A percentile compares a stretch with the other conserved stretches of the same genome.
These are phyloP conservation scores for Porcisia hertigi DNA, from an alignment of 208 protist species.

Conservation along the genomic window DNA sequence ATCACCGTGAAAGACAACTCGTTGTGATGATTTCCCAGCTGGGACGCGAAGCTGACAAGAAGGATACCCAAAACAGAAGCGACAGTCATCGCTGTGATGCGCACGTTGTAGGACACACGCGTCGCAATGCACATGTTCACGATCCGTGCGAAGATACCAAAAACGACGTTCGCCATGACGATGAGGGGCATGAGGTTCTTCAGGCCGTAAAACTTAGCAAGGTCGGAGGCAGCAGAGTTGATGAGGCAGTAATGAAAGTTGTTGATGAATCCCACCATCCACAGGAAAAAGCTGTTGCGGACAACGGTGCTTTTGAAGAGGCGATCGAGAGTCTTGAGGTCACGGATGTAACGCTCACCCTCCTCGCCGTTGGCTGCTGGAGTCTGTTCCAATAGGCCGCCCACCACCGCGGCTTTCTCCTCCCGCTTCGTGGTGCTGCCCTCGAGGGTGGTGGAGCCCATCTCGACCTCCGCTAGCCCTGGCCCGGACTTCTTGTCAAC, in stretches of 20 bases:
- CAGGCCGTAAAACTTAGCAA: conserved; percentile 62
- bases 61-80: conserved; percentile 73
- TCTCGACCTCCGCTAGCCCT: too few relatives aligned
- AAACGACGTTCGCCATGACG: conserved; percentile 79
- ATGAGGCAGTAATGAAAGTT: conserved; percentile 91
- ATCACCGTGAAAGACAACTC: conserved; percentile 58
- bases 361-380: too few relatives aligned
- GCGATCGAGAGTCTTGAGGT: background rate
- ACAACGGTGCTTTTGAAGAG: conserved; percentile 7
- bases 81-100: conserved; percentile 59
- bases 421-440: too few relatives aligned
- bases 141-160: conserved; percentile 75
- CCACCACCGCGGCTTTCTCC: too few relatives aligned
- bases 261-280: conserved; percentile 85
- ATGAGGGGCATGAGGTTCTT: conserved; percentile 73
- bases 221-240: conserved; percentile 53
- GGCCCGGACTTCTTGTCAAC: too few relatives aligned
- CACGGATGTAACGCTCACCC: conserved; percentile 4
- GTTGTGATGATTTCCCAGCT: conserved; percentile 53
- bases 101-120: conserved; percentile 69
- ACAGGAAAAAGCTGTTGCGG: conserved; percentile 51
- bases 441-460: too few relatives aligned
- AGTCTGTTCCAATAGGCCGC: background rate
- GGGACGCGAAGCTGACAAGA: conserved; percentile 62
- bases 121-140: conserved; percentile 79